Percentiles rank a stretch among this genome's conserved stretches.
phyloP scores from a whole-genome alignment of 306 rosid genomes.

The Castanospermum australe region DNA sequence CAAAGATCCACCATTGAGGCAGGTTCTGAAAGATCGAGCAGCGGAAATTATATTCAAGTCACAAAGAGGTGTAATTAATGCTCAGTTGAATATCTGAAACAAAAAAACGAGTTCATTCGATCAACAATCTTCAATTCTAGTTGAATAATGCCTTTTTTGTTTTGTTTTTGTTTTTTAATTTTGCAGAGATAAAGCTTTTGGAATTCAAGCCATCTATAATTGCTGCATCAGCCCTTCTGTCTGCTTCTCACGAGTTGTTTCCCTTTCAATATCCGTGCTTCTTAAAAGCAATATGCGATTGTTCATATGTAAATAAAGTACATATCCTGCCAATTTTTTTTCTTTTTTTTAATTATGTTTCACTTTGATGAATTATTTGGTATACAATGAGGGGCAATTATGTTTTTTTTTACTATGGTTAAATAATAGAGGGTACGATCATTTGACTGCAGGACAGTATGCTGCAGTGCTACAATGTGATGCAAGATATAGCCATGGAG shows the following conservation, averaged over 20 bases:
- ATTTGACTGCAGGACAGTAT: slow-evolving; percentile 43
- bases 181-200: slow-evolving; percentile 59
- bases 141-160: neutral
- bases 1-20: slow-evolving; percentile 45
- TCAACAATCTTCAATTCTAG: neutral
- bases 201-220: slow-evolving; percentile 71
- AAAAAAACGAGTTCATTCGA: neutral
- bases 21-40: slow-evolving; percentile 64
- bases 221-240: slow-evolving; percentile 75
- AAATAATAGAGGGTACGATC: neutral
- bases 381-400: neutral
- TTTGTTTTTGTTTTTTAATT: too few species aligned
- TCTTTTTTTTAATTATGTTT: neutral
- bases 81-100: neutral
- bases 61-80: slow-evolving; percentile 52
- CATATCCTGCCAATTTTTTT: neutral
- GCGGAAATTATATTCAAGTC: slow-evolving; percentile 63
- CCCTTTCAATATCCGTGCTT: slow-evolving; percentile 65
- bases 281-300: slow-evolving; percentile 46
- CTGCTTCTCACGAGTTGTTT: slow-evolving; percentile 63
- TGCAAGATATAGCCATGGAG: slow-evolving; percentile 49
- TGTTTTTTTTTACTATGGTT: neutral
- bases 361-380: neutral
- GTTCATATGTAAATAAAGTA: slow-evolving; percentile 64
- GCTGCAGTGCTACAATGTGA: slow-evolving; percentile 53